Conservation (phyloP, 2,329 filamentous ascomycete species). For the Fusarium papillatum region DNA sequence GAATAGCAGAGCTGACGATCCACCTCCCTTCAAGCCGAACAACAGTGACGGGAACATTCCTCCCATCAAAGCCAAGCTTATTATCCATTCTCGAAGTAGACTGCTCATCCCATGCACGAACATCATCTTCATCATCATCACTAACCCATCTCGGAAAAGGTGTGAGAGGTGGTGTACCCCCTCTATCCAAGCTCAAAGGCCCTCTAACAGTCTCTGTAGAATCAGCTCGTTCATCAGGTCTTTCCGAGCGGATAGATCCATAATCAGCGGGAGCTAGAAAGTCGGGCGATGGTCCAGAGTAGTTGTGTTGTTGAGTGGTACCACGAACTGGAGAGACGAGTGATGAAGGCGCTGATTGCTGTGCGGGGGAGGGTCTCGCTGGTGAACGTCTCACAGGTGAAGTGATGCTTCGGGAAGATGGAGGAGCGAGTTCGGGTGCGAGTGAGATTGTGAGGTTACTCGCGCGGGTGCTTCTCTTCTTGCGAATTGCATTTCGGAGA, state of each 20-base stretch:
- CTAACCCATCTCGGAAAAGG: conserved; percentile 45
- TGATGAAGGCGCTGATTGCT: conserved; percentile 11
- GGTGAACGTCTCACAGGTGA: conserved; percentile 19
- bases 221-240: conserved; percentile 12
- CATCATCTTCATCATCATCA: conserved; percentile 32
- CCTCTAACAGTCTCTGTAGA: conserved; percentile 38
- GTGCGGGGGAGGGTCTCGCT: not conserved
- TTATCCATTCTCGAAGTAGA: not conserved
- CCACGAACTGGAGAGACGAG: conserved; percentile 27
- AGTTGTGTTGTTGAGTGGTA: conserved; percentile 16
- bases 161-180: conserved; percentile 37
- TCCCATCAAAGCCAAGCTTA: conserved; percentile 12
- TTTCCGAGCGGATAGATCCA: conserved; percentile 16
- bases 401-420: conserved; percentile 19
- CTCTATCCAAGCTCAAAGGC: conserved; percentile 18
- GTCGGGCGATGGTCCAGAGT: conserved; percentile 2
- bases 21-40: conserved; percentile 22
- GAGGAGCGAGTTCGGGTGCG: conserved; percentile 18
- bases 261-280: conserved; percentile 17
- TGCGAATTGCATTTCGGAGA: conserved; percentile 22
- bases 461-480: conserved; percentile 28
- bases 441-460: conserved; percentile 27
- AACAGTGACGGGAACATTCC: conserved; percentile 11
- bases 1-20: conserved; percentile 38
- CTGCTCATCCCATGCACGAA: conserved; percentile 20